Conservation (phyloP, 2,329 filamentous ascomycete species). For the Corynespora cassiicola region DNA sequence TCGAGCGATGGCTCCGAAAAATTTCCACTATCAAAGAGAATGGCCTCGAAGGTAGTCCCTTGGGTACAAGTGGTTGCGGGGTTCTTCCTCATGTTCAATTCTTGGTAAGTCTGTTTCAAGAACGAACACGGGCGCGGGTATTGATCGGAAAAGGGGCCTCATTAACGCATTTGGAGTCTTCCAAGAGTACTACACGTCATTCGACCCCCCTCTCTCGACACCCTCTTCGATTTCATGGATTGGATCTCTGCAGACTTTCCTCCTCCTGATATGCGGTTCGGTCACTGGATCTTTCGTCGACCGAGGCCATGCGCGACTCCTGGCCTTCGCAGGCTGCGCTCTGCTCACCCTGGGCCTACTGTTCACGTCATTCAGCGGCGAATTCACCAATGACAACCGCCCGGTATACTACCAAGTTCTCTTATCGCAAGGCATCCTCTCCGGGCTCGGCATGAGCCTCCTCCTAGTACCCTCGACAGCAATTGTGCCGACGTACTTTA, state of each 20-base stretch:
- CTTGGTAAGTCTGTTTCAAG: constrained; percentile 10
- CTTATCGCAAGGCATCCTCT: constrained; percentile 27
- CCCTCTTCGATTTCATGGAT: constrained; percentile 57
- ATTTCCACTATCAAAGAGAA: constrained; percentile 7
- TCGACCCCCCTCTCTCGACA: constrained; percentile 16
- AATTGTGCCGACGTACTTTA: constrained; percentile 38
- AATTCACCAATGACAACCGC: constrained; percentile 13
- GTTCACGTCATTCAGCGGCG: constrained; percentile 57
- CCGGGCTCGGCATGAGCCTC: constrained; percentile 20
- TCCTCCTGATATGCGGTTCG: constrained; percentile 16
- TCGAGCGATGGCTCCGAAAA: not conserved
- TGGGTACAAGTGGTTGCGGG: constrained; percentile 16
- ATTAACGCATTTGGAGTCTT: constrained; percentile 33
- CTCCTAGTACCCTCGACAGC: constrained; percentile 21
- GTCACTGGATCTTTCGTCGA: constrained; percentile 18
- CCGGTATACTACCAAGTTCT: constrained; percentile 52
- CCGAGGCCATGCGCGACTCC: constrained; percentile 13
- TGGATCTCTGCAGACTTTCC: constrained; percentile 45
- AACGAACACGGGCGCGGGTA: too few species aligned
- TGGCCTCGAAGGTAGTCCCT: constrained; percentile 2
- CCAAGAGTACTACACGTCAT: constrained; percentile 32
- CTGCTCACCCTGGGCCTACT: constrained; percentile 53
- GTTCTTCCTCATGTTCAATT: constrained; percentile 22
- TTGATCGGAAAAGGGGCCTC: constrained; percentile 11
- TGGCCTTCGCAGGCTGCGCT: constrained; percentile 38